These are phyloP conservation scores for Penicillium expansum DNA, from an alignment of 2,329 filamentous ascomycete species.

Conservation along the genomic window DNA sequence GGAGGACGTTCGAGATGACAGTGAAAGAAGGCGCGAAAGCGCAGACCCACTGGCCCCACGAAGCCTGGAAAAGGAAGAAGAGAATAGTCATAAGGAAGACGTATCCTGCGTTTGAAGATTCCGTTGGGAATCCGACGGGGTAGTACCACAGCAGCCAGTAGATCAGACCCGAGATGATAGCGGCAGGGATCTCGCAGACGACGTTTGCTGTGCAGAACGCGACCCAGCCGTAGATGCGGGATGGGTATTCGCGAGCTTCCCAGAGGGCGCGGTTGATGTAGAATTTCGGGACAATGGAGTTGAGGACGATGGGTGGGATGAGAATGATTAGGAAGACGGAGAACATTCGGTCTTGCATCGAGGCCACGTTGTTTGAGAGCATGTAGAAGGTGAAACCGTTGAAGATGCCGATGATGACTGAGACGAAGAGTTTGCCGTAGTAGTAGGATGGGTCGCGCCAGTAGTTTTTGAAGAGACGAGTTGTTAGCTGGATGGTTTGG, in stretches of 20 bases:
- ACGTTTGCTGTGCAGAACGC: constrained; percentile 73
- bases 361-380: constrained; percentile 61
- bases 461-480: constrained; percentile 68
- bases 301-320: constrained; percentile 69
- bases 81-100: constrained; percentile 75
- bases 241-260: constrained; percentile 70
- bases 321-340: constrained; percentile 64
- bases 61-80: constrained; percentile 72
- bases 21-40: constrained; percentile 77
- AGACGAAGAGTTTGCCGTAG: constrained; percentile 72
- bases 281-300: constrained; percentile 74
- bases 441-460: constrained; percentile 75
- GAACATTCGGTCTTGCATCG: constrained; percentile 78
- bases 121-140: constrained; percentile 65
- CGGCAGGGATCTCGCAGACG: constrained; percentile 68
- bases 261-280: constrained; percentile 69
- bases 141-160: constrained; percentile 79
- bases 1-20: constrained; percentile 71
- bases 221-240: constrained; percentile 73
- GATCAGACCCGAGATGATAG: constrained; percentile 61
- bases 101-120: constrained; percentile 66
- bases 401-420: constrained; percentile 70
- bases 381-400: constrained; percentile 77
- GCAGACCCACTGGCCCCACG: constrained; percentile 81
- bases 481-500: constrained; percentile 66